A percentile compares a stretch with the other conserved stretches of the same genome.
Conservation (phyloP, 805 yeast genomes). For the Tetrapisispora iriomotensis region DNA sequence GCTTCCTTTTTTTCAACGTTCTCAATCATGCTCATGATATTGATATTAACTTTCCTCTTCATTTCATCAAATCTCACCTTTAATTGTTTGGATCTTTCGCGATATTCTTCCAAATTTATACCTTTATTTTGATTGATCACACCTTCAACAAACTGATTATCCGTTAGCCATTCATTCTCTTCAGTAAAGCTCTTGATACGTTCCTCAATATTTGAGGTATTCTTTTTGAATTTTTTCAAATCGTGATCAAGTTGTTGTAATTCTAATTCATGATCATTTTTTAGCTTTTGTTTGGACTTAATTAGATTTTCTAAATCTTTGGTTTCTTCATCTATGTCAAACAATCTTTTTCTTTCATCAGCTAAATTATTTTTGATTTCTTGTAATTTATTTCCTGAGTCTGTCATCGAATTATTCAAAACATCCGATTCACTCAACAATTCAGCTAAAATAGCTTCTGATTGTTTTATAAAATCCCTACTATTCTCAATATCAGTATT, state of each 20-base stretch:
- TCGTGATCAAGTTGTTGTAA: slow-evolving; percentile 48
- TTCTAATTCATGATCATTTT: slow-evolving; percentile 41
- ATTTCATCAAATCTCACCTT: slow-evolving; percentile 53
- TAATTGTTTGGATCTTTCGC: slow-evolving; percentile 46
- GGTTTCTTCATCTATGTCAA: slow-evolving; percentile 71
- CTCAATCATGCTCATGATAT: slow-evolving; percentile 86
- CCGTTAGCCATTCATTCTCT: slow-evolving; percentile 66
- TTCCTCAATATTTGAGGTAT: slow-evolving; percentile 29
- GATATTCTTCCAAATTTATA: slow-evolving; percentile 53
- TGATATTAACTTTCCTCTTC: slow-evolving; percentile 73
- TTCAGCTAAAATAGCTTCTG: slow-evolving; percentile 29
- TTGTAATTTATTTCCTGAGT: slow-evolving; percentile 15
- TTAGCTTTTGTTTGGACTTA: slow-evolving; percentile 32
- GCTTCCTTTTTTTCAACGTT: slow-evolving; percentile 82
- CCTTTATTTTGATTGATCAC: slow-evolving; percentile 54
- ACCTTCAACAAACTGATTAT: slow-evolving; percentile 44
- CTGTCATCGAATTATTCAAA: slow-evolving; percentile 20
- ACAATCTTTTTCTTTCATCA: slow-evolving; percentile 42
- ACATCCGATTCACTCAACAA: slow-evolving; percentile 24
- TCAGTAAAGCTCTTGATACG: slow-evolving; percentile 38
- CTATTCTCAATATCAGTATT: slow-evolving; percentile 43
- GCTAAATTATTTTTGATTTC: slow-evolving; percentile 23
- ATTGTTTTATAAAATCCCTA: slow-evolving; percentile 34
- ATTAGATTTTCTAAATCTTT: slow-evolving; percentile 44
- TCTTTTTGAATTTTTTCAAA: slow-evolving; percentile 38